Conservation (phyloP, 345 rosid genomes). For the Brassica cretica region DNA sequence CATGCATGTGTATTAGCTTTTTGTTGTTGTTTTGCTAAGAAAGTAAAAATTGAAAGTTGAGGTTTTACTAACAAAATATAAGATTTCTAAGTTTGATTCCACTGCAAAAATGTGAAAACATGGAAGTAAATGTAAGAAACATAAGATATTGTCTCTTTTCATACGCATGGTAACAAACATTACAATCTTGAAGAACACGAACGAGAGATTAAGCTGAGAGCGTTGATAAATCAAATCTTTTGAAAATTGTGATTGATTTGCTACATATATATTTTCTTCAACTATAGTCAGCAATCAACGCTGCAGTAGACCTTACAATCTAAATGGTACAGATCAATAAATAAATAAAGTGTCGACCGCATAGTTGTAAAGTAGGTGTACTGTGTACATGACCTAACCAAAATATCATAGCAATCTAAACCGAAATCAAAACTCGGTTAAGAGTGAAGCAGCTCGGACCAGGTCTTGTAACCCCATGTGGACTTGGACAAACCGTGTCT, state of each 20-base stretch:
- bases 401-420: slow-evolving; percentile 5
- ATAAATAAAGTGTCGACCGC: background rate
- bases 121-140: too few species aligned
- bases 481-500: slow-evolving; percentile 43
- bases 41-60: too few species aligned
- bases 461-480: slow-evolving; percentile 13
- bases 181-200: too few species aligned
- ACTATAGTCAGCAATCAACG: background rate
- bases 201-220: too few species aligned
- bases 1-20: background rate
- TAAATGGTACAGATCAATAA: background rate
- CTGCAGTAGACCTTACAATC: background rate
- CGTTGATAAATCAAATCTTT: background rate
- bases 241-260: background rate
- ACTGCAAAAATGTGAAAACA: too few species aligned
- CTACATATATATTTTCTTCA: background rate
- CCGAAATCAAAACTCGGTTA: background rate
- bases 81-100: too few species aligned
- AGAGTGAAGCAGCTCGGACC: slow-evolving; percentile 17
- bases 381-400: background rate
- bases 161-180: too few species aligned
- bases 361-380: background rate
- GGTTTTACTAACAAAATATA: too few species aligned
- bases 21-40: too few species aligned
- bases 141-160: too few species aligned